phyloP scores from a whole-genome alignment of 768 basidiomycete species.

The Lactarius deliciosus region DNA sequence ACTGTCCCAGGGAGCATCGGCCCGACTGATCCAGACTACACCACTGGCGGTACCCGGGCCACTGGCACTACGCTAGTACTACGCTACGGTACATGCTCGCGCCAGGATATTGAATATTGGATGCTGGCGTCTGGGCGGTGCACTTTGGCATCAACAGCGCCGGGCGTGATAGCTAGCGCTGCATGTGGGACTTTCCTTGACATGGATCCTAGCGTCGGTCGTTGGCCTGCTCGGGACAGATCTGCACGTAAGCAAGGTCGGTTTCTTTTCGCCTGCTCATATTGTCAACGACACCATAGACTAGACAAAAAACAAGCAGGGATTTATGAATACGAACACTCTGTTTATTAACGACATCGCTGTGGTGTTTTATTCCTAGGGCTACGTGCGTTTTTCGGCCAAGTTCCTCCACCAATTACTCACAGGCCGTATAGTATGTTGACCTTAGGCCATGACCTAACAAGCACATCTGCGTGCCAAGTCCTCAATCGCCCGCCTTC shows the following conservation, averaged over 20 bases:
- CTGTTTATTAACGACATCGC: not conserved
- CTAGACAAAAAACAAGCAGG: constrained; percentile 76
- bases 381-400: constrained; percentile 49
- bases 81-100: too few relatives aligned
- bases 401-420: not conserved
- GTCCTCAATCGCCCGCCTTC: constrained; percentile 33
- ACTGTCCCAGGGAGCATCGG: constrained; percentile 7
- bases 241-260: constrained; percentile 55
- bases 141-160: constrained; percentile 84
- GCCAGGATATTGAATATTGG: constrained; percentile 69
- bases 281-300: constrained; percentile 3
- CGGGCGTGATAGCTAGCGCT: constrained; percentile 68
- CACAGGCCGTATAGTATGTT: constrained; percentile 54
- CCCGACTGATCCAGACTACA: too few relatives aligned
- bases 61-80: too few relatives aligned
- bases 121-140: constrained; percentile 85
- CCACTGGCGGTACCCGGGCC: too few relatives aligned
- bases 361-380: constrained; percentile 39
- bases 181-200: constrained; percentile 67
- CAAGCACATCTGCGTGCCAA: constrained; percentile 55
- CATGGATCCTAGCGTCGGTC: constrained; percentile 78
- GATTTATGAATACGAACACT: constrained; percentile 56
- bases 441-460: constrained; percentile 89
- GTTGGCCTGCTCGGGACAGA: constrained; percentile 87
- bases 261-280: not conserved